Conservation (phyloP, 2,329 filamentous ascomycete genomes). For the Metarhizium rileyi region DNA sequence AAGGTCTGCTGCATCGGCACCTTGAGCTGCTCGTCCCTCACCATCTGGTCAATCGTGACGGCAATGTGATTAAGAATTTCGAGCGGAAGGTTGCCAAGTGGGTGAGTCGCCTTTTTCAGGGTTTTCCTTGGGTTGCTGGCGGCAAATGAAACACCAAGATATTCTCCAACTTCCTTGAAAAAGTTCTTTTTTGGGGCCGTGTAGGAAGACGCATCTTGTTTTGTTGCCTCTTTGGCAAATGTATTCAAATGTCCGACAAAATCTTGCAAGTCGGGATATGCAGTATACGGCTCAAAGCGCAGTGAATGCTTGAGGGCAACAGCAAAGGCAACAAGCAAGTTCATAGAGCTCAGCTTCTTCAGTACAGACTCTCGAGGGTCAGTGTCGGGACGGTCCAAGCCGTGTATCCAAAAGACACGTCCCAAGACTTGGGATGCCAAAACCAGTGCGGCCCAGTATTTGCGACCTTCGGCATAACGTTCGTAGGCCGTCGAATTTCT, state of each 20-base stretch:
- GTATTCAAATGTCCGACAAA: constrained; percentile 66
- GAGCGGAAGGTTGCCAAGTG: constrained; percentile 73
- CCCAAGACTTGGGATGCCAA: constrained; percentile 58
- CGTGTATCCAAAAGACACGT: constrained; percentile 76
- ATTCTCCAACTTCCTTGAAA: constrained; percentile 59
- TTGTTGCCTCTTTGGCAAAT: constrained; percentile 51
- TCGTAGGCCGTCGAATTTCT: constrained; percentile 71
- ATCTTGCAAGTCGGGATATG: constrained; percentile 63
- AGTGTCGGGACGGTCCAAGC: constrained; percentile 41
- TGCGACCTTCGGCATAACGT: constrained; percentile 55
- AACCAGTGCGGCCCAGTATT: constrained; percentile 51
- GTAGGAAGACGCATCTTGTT: constrained; percentile 24
- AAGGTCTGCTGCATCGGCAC: constrained; percentile 50
- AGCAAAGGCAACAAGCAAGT: constrained; percentile 70
- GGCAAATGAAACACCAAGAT: constrained; percentile 67
- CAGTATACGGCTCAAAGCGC: constrained; percentile 71
- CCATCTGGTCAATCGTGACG: constrained; percentile 53
- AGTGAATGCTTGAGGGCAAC: constrained; percentile 71
- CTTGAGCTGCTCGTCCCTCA: constrained; percentile 44
- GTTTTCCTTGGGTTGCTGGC: constrained; percentile 68
- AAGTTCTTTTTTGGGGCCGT: constrained; percentile 33
- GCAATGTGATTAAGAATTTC: constrained; percentile 69
- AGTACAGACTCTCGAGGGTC: constrained; percentile 57
- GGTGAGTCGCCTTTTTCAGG: constrained; percentile 62
- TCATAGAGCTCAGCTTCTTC: constrained; percentile 63